Percentiles rank a stretch among this genome's conserved stretches.
Evolutionary conservation across 768 basidiomycete genomes (phyloP).

Genomic region (Hydnum rufescens): DNA sequence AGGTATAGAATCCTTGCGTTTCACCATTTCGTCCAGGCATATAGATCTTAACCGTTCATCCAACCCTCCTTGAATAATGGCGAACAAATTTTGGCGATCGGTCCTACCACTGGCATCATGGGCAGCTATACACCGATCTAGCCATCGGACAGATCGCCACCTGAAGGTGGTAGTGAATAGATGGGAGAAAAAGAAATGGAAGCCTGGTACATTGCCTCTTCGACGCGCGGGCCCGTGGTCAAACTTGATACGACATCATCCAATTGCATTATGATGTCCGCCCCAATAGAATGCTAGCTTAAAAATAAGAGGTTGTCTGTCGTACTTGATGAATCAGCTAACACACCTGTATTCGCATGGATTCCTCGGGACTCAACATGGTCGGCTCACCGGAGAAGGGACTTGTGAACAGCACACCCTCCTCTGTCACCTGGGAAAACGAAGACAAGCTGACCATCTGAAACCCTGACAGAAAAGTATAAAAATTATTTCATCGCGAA

Average conservation of each 20-base stretch:
- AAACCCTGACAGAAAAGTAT: slow-evolving; percentile 23
- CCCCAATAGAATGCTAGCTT: slow-evolving; percentile 73
- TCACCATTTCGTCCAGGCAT: slow-evolving; percentile 67
- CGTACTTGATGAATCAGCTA: neutral
- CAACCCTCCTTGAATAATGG: slow-evolving; percentile 80
- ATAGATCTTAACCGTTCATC: slow-evolving; percentile 47
- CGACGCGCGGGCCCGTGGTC: slow-evolving; percentile 60
- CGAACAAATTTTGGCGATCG: slow-evolving; percentile 64
- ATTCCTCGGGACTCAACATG: slow-evolving; percentile 87
- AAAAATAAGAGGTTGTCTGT: neutral
- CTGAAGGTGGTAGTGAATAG: neutral
- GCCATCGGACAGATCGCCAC: slow-evolving; percentile 69
- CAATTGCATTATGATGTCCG: slow-evolving; percentile 88
- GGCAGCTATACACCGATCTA: slow-evolving; percentile 66
- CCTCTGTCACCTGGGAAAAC: slow-evolving; percentile 72
- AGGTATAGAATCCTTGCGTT: slow-evolving; percentile 53
- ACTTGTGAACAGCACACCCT: slow-evolving; percentile 69
- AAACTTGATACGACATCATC: slow-evolving; percentile 81
- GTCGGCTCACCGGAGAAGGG: slow-evolving; percentile 77
- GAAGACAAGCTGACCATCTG: slow-evolving; percentile 49
- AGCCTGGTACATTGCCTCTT: slow-evolving; percentile 45
- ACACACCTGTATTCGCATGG: slow-evolving; percentile 26
- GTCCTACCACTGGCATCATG: slow-evolving; percentile 50
- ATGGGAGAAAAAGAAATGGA: neutral
- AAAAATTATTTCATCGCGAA: too few species aligned